phyloP scores from a whole-genome alignment of 2,329 filamentous ascomycete genomes.

The Tetracladium maxilliforme region DNA sequence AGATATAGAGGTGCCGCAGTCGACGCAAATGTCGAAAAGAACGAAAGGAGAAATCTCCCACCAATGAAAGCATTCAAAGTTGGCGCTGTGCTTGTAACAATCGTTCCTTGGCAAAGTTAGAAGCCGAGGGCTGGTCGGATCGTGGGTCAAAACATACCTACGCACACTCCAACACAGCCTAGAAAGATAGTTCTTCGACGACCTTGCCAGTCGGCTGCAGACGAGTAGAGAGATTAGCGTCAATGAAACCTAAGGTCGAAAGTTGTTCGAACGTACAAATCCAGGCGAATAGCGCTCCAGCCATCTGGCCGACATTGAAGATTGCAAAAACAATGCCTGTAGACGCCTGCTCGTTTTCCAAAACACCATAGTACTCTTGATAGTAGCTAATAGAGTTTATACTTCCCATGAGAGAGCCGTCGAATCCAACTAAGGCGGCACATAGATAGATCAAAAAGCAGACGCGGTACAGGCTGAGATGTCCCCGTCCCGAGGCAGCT shows the following conservation, averaged over 20 bases:
- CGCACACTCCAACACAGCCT: conserved; percentile 30
- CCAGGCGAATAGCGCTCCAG: conserved; percentile 26
- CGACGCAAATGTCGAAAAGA: conserved; percentile 39
- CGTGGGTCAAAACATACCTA: too few relatives aligned
- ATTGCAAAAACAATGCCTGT: conserved; percentile 1
- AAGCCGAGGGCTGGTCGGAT: too few relatives aligned
- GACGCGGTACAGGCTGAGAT: conserved; percentile 9
- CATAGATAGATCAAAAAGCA: conserved; percentile 10
- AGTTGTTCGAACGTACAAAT: too few relatives aligned
- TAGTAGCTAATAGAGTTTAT: conserved; percentile 26
- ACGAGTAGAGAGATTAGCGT: too few relatives aligned
- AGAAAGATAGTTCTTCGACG: conserved; percentile 31
- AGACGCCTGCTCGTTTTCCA: conserved; percentile 16
- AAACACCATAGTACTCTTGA: conserved; percentile 20
- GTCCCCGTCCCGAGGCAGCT: conserved; percentile 3
- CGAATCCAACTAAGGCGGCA: conserved; percentile 25
- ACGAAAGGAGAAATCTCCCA: conserved; percentile 31
- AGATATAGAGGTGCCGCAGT: conserved; percentile 43
- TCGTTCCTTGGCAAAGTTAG: too few relatives aligned
- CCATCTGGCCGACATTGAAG: conserved; percentile 15
- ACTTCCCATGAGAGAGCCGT: conserved; percentile 23
- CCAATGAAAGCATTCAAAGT: conserved; percentile 31
- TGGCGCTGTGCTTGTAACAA: conserved; percentile 32
- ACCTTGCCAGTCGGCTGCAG: conserved; percentile 28
- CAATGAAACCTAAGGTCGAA: too few relatives aligned